These are phyloP conservation scores for Nemania serpens DNA, from an alignment of 2,329 filamentous ascomycete species.

Conservation along the genomic window DNA sequence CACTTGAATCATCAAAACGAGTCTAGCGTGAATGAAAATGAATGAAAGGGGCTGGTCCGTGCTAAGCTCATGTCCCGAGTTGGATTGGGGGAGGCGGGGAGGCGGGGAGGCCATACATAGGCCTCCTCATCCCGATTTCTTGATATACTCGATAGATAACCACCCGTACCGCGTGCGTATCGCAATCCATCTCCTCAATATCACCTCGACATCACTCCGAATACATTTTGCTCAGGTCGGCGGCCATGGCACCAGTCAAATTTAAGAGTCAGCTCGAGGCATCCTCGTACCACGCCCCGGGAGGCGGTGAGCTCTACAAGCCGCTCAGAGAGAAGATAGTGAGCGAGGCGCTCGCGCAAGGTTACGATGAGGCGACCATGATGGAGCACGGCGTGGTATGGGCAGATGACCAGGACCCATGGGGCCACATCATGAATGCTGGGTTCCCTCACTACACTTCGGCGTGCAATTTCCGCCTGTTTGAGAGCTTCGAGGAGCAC, in stretches of 20 bases:
- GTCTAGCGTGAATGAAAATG: no score
- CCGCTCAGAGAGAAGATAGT: constrained; percentile 22
- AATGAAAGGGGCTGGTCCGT: no score
- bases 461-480: constrained; percentile 20
- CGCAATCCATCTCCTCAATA: no score
- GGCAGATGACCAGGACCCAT: constrained; percentile 28
- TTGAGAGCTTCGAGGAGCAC: constrained; percentile 26
- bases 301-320: constrained; percentile 24
- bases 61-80: no score
- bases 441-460: constrained; percentile 20
- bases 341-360: constrained; percentile 12
- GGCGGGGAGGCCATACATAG: no score
- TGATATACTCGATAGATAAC: no score
- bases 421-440: constrained; percentile 24
- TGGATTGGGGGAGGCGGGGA: no score
- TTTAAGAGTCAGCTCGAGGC: constrained; percentile 23
- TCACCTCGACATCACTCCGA: no score
- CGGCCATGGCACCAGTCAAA: constrained; percentile 22
- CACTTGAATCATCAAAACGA: no score
- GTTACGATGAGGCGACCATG: constrained; percentile 23
- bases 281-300: constrained; percentile 25
- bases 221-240: no score
- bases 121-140: no score
- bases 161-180: no score
- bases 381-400: constrained; percentile 25